phyloP scores from a whole-genome alignment of 345 rosid genomes.

The Eucalyptus guilfoylei region DNA sequence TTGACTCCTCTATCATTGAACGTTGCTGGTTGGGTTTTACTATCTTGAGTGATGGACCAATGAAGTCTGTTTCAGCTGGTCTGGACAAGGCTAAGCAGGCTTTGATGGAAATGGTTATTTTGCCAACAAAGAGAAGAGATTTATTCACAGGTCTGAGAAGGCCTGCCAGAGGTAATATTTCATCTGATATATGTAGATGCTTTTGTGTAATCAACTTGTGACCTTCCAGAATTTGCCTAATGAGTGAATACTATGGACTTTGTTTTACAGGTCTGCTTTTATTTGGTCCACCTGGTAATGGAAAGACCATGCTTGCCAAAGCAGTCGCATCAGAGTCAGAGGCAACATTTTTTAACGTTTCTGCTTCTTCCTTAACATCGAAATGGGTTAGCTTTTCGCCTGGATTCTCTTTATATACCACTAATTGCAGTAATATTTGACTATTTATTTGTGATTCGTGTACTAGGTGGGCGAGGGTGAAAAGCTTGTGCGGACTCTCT shows the following conservation, averaged over 20 bases:
- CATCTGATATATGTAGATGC: background rate
- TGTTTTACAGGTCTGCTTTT: conserved; percentile 69
- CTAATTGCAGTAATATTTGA: background rate
- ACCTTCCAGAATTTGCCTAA: background rate
- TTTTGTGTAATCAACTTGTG: background rate
- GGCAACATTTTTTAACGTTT: conserved; percentile 93
- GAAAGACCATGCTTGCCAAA: conserved; percentile 98
- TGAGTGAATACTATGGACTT: background rate
- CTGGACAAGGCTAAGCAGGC: conserved; percentile 96
- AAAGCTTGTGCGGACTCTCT: conserved; percentile 87
- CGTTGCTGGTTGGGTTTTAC: background rate
- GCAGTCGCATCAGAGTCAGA: conserved; percentile 96
- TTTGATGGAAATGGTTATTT: conserved; percentile 91
- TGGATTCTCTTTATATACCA: background rate
- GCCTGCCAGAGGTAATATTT: conserved; percentile 80
- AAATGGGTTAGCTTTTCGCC: conserved; percentile 61
- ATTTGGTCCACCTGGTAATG: conserved; percentile 99
- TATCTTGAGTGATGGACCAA: background rate
- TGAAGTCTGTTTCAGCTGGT: conserved; percentile 49
- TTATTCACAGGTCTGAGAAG: conserved; percentile 92
- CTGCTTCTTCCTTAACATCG: conserved; percentile 92
- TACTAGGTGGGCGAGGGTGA: conserved; percentile 94
- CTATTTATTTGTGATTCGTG: background rate
- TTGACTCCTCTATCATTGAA: background rate
- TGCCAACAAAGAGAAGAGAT: conserved; percentile 89